Evolutionary conservation across 1,284 basidiomycete genomes (phyloP).

Genomic region (Irpex sp.): DNA sequence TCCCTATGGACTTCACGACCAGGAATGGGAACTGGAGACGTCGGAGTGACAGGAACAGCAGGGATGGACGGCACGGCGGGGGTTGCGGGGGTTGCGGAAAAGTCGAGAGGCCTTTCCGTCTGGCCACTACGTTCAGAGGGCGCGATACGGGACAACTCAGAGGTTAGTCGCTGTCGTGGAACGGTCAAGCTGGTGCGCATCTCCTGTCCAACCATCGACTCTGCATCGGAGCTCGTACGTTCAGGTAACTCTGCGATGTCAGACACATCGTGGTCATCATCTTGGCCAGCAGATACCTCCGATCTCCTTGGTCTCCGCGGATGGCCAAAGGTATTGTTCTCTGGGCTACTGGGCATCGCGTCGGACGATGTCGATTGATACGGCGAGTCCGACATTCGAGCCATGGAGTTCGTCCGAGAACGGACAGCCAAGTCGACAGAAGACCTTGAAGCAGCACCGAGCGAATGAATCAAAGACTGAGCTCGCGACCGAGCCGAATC

Average conservation of each 20-base stretch:
- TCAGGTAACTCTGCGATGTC: constrained; percentile 18
- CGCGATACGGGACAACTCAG: constrained; percentile 6
- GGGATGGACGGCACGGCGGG: not conserved
- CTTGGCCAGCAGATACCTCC: constrained; percentile 11
- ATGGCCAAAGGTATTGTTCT: constrained; percentile 71
- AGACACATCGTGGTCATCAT: constrained; percentile 18
- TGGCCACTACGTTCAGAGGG: constrained; percentile 11
- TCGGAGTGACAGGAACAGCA: not conserved
- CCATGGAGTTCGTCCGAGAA: constrained; percentile 51
- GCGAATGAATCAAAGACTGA: constrained; percentile 60
- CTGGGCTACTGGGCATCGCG: constrained; percentile 44
- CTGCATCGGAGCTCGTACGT: constrained; percentile 11
- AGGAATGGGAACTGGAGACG: constrained; percentile 22
- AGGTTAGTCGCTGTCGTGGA: constrained; percentile 3
- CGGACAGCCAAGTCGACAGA: constrained; percentile 51
- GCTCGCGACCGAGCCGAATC: constrained; percentile 47
- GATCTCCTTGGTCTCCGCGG: constrained; percentile 33
- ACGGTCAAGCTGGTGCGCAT: not conserved
- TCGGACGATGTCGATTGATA: constrained; percentile 44
- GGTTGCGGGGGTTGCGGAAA: not conserved
- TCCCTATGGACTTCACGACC: constrained; percentile 15
- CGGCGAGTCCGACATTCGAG: constrained; percentile 41
- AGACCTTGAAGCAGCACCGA: constrained; percentile 58
- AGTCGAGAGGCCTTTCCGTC: constrained; percentile 1
- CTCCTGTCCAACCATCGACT: constrained; percentile 6